phyloP scores from a whole-genome alignment of 352 stramenopile genomes.

The Phytophthora cryptogea region DNA sequence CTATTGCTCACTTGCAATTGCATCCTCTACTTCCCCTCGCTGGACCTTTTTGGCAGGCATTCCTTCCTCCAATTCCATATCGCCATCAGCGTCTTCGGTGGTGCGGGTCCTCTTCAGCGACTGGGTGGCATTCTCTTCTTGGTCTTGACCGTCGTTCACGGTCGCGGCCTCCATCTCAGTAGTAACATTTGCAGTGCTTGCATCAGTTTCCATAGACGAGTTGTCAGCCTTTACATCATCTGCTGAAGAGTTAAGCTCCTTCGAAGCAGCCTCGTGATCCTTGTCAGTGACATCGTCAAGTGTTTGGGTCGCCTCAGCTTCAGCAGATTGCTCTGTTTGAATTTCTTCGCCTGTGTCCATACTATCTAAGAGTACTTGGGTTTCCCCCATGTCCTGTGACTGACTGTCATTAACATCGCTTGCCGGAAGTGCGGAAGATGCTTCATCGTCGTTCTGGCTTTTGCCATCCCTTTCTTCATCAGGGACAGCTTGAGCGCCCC shows the following conservation, averaged over 20 bases:
- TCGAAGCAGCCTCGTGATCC: background rate
- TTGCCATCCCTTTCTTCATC: constrained; percentile 15
- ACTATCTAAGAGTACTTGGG: constrained; percentile 30
- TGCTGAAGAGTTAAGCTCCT: background rate
- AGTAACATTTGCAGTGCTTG: background rate
- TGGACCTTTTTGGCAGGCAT: constrained; percentile 36
- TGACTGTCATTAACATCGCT: constrained; percentile 7
- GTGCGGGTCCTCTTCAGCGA: constrained; percentile 31
- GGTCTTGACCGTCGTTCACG: constrained; percentile 14
- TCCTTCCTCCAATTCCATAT: constrained; percentile 8
- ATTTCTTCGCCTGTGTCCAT: background rate
- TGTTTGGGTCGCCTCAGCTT: constrained; percentile 14
- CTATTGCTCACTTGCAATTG: constrained; percentile 20
- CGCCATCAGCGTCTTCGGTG: constrained; percentile 3
- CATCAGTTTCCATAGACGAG: constrained; percentile 7
- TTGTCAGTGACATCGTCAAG: constrained; percentile 5
- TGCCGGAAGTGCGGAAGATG: constrained; percentile 1
- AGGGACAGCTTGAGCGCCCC: background rate
- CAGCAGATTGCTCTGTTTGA: constrained; percentile 10
- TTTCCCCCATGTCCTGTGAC: constrained; percentile 20
- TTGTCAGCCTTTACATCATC: constrained; percentile 1
- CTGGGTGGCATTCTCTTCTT: constrained; percentile 7
- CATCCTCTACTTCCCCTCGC: constrained; percentile 18
- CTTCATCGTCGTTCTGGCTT: constrained; percentile 1
- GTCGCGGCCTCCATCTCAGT: constrained; percentile 16